These are phyloP conservation scores for Nemania bipapillata DNA, from an alignment of 2,329 filamentous ascomycete species.

Conservation along the genomic window DNA sequence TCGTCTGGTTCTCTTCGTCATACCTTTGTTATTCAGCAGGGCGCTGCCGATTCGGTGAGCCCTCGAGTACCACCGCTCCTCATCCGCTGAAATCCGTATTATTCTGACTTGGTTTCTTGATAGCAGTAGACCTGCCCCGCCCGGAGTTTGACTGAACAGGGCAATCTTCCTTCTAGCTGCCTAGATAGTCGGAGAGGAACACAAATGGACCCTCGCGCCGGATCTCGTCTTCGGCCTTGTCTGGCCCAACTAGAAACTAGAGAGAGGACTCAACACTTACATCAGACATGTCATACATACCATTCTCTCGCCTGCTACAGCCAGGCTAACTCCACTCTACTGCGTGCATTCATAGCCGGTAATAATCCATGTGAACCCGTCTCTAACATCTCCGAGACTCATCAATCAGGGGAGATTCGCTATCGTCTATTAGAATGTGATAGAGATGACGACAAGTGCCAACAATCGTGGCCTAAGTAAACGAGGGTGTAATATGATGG, in stretches of 20 bases:
- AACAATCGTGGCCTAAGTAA: conserved; percentile 3
- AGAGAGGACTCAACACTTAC: conserved; percentile 13
- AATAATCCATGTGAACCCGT: conserved; percentile 19
- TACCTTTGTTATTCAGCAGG: conserved; percentile 22
- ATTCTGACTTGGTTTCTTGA: conserved; percentile 12
- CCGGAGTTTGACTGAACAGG: conserved; percentile 16
- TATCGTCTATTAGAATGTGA: neutral
- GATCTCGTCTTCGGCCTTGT: conserved; percentile 10
- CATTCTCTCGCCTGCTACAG: conserved; percentile 25
- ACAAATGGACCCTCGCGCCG: conserved; percentile 6
- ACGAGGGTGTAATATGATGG: conserved; percentile 2
- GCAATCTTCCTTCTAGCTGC: conserved; percentile 13
- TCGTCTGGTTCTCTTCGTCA: conserved; percentile 28
- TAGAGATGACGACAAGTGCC: conserved; percentile 13
- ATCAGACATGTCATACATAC: conserved; percentile 13
- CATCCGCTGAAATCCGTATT: conserved; percentile 11
- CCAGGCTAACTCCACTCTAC: conserved; percentile 30
- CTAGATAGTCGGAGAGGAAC: conserved; percentile 8
- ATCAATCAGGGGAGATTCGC: conserved; percentile 19
- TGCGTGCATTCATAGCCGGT: conserved; percentile 23
- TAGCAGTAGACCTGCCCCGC: conserved; percentile 16
- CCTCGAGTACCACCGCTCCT: conserved; percentile 28
- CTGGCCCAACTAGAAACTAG: conserved; percentile 12
- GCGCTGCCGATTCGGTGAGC: conserved; percentile 35
- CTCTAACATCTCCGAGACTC: conserved; percentile 2